Conservation (phyloP, 805 yeast genomes). For the Metschnikowia cubensis region DNA sequence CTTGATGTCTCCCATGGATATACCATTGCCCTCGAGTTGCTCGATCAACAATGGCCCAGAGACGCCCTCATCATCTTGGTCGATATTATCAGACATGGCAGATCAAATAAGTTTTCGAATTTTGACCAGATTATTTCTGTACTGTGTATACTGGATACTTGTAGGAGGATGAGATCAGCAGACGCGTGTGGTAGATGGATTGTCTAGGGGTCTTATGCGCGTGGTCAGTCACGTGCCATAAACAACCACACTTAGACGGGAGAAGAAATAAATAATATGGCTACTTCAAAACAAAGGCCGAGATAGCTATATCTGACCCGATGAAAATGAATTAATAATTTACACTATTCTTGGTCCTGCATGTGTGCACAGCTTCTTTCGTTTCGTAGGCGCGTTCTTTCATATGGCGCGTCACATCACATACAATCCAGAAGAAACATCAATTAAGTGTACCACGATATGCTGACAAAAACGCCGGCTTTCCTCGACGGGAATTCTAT, state of each 20-base stretch:
- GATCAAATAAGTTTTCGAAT: background rate
- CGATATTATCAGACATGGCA: constrained; percentile 13
- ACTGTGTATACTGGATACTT: background rate
- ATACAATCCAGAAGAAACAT: background rate
- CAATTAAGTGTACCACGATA: background rate
- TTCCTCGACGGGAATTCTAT: constrained; percentile 41
- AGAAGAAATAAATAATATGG: background rate
- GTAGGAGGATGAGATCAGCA: background rate
- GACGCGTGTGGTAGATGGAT: constrained; percentile 1
- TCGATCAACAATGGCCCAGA: constrained; percentile 55
- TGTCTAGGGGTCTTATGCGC: background rate
- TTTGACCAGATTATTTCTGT: background rate
- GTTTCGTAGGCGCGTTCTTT: background rate
- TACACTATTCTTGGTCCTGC: background rate
- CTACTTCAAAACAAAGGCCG: background rate
- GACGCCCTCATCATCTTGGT: constrained; percentile 47
- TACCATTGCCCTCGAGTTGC: constrained; percentile 77
- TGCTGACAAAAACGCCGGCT: constrained; percentile 28
- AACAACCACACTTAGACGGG: background rate
- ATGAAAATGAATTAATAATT: too few relatives aligned
- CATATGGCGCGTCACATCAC: constrained; percentile 1
- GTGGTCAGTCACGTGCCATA: background rate
- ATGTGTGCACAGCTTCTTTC: background rate
- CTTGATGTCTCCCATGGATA: constrained; percentile 69
- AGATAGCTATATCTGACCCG: background rate